Base-by-base conservation (phyloP, 495 filamentous ascomycete genomes). In the Hypoxylon fragiforme region DNA sequence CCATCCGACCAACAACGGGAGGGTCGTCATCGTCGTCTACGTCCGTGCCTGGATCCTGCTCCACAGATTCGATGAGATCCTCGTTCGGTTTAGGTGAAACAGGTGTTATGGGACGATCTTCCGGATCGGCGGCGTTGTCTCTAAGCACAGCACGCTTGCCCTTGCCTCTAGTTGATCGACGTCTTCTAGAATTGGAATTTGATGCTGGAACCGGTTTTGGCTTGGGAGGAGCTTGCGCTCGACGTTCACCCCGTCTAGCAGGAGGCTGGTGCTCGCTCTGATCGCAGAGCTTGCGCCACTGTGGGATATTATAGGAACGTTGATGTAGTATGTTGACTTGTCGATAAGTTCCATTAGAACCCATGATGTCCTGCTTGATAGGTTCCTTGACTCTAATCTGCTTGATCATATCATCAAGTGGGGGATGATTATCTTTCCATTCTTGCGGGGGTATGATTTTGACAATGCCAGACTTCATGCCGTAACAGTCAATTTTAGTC, bases 351-450 rank as follows among this genome's bases (percentile, higher is more conserved):
- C 95, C 94, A 62, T 92, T 87, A 42, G 85, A 89, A 7, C 92
- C 95, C 77, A 91, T 90, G 66, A 97, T 97, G 60, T 98, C 94
- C 65, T 98, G 94, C 65, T 88, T 94, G 68, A 98, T 97, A 7
- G 94, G 94, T 57, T 97, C 95, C 76, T 91, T 94, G 61, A 97
- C 90, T 52, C 85, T 86, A 66, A 98, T 89, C 44, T 86, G 85
- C 71, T 96, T 97, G 51, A 98, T 83, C 46, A 86, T 78, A 60
- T 97, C 88, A 60, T 94, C 84, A 54, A 97, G 83, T 24, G 80
- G 69, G 14, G 89, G 86, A 18, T 92, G 83, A 18, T 83, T 73
- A 54, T 91, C 86, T 68, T 78, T 90, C 94, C 94, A 98, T 84
- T 97, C 95, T 63, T 87, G 76, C 1, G 94, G 95, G 22, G 94